Evolutionary conservation across 23 red algal genomes (phyloP).

Genomic region (Gracilaria caudata): DNA sequence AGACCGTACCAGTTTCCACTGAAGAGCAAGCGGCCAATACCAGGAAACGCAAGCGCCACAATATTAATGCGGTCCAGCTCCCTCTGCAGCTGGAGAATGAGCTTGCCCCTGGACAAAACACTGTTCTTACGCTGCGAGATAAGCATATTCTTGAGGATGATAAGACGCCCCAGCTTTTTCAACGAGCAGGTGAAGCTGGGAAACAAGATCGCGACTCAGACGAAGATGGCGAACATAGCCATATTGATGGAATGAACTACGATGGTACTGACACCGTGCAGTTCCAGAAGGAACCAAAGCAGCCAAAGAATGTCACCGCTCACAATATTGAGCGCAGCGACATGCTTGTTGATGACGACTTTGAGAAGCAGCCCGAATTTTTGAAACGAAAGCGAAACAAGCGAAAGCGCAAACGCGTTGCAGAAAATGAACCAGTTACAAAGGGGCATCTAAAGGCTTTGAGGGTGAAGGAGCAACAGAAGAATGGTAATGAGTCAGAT

Average conservation of each 20-base stretch:
- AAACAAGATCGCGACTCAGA: slow-evolving; percentile 3
- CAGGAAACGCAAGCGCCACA: slow-evolving; percentile 12
- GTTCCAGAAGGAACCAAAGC: slow-evolving; percentile 26
- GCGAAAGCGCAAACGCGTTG: slow-evolving; percentile 18
- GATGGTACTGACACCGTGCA: slow-evolving; percentile 58
- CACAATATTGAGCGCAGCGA: slow-evolving; percentile 27
- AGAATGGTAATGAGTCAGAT: slow-evolving; percentile 10
- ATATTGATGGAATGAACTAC: slow-evolving; percentile 48
- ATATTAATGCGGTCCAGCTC: neutral
- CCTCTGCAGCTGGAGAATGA: slow-evolving; percentile 4
- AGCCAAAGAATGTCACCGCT: neutral
- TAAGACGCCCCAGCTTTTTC: neutral
- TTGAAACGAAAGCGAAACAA: slow-evolving; percentile 33
- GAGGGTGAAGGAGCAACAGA: slow-evolving; percentile 15
- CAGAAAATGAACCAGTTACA: neutral
- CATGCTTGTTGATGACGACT: slow-evolving; percentile 19
- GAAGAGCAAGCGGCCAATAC: neutral
- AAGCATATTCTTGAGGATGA: slow-evolving; percentile 25
- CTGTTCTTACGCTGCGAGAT: slow-evolving; percentile 33
- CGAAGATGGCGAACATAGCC: neutral
- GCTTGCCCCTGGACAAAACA: slow-evolving; percentile 8
- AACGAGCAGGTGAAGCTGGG: neutral
- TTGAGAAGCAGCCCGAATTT: slow-evolving; percentile 14
- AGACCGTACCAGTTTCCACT: no score
- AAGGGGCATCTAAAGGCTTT: slow-evolving; percentile 43